Base-by-base conservation (phyloP, 2,329 filamentous ascomycete genomes). In the Gremmenia infestans region DNA sequence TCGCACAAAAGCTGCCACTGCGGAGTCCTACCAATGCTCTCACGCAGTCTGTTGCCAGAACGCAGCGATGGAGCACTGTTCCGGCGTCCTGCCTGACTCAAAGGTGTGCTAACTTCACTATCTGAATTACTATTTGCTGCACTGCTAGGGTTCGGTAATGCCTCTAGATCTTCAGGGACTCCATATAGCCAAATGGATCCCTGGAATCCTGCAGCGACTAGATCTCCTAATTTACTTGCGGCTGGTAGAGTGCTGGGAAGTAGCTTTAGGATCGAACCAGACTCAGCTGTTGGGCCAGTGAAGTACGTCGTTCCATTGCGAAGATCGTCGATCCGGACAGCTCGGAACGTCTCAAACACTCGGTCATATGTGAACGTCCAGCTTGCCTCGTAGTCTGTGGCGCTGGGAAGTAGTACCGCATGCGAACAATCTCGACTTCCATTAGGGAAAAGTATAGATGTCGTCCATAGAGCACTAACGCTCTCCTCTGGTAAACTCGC, bases 381-480 rank as follows among this genome's bases (percentile, higher is more conserved):
- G 58, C 77, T 81, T 25, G 87, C 83, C 69, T 91, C 88, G 53
- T 84, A 81, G 40, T 81, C 65, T 14, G 57, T 56, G 25, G 59
- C 48, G 49, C 59, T 68, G 15, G 69, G 68, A 15, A 93, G 74
- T 47, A 93, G 71, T 1, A 88, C 84, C 19, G 88, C 87, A 71
- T 92, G 88, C 63, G 87, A 91, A 67, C 88, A 91, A 62, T 89
- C 86, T 50, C 84, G 81, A 62, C 86, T 90, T n/a, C 84, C 86
- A 63, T 91, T 89, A 3, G 89, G 89, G 55, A 93, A 93, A 3
- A 94, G 74, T 47, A 94, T 92, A 36, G 91, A 91, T 0, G 88
- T 91, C 6, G 89, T 93, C 89, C 89, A 94, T 67, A 93, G 80
- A 23, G 86, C 82, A 68, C 86, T 88, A 59, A 91, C 79, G 59